Evolutionary conservation across 805 yeast species (phyloP), one percentile per base, ranked within the genome.

Genomic region (Monosporozyma yasuniensis): DNA sequence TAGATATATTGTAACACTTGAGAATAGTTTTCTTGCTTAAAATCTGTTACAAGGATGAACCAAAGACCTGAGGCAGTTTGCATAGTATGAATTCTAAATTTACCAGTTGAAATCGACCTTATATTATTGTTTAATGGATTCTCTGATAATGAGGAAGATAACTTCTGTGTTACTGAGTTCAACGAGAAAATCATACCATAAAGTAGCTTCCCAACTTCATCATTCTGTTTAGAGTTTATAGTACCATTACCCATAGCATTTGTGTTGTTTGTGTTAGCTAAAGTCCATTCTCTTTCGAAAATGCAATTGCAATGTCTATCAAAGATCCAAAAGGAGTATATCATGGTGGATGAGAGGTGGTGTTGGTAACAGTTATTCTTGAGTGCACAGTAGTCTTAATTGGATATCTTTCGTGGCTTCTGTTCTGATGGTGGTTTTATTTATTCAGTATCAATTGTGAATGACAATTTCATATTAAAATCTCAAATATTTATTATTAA

Each of bases 301-400:
- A 91, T 80, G 66, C 98, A 90, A 54, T 84, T 82, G 68, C 97
- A 87, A 68, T 91, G 97, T 63, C 93, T 77, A 65, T 91, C 97
- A 63, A 84, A 91, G 49, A 91, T 79, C 86, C 89, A 87, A 62
- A 90, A 84, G 10, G 96, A 86, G 69, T 83, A 83, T 44, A 89
- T 80, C 44, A 39, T 45, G 16, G 18, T 46, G 12, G 23, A 7
- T 30, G 18, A 27, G 3, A 8, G 39, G n/a, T 34, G 19, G 16
- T 9, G 18, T 9, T 28, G 16, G 14, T 38, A 7, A 18, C 4
- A 19, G 11, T 34, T 34, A 18, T 34, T 14, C 6, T 23, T 37
- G 5, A 18, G 23, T 8, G 9, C 14, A 37, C 8, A 8, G 27
- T 25, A 25, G n/a, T n/a, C n/a, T n/a, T n/a, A n/a, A n/a, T n/a